A percentile compares a stretch with the other conserved stretches of the same genome.
Evolutionary conservation across 2,329 filamentous ascomycete genomes (phyloP).

Genomic region (Onygena corvina): DNA sequence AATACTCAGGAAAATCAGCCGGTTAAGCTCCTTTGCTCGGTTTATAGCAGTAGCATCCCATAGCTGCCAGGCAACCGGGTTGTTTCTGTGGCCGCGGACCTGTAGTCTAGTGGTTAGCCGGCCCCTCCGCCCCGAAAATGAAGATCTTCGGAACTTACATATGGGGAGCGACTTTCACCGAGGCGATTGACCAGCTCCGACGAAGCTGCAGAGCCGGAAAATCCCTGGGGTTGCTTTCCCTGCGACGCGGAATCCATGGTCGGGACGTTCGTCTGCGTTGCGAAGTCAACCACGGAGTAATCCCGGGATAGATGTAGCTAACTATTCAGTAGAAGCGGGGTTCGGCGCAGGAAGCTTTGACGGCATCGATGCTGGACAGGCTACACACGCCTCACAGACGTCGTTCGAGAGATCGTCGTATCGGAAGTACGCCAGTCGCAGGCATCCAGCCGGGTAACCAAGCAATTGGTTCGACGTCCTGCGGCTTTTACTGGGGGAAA

Average conservation of each 20-base stretch:
- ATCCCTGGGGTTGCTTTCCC: background rate
- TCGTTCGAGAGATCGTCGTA: background rate
- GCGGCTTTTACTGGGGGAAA: background rate
- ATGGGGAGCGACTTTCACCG: conserved; percentile 52
- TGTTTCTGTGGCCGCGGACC: conserved; percentile 63
- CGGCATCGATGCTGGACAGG: background rate
- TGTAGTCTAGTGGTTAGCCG: conserved; percentile 20
- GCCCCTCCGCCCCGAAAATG: background rate
- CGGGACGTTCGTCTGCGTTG: background rate
- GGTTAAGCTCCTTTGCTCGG: conserved; percentile 68
- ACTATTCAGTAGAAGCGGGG: background rate
- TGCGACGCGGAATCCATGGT: background rate
- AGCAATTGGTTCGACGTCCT: background rate
- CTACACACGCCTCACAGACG: background rate
- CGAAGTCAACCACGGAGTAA: background rate
- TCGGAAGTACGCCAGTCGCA: background rate
- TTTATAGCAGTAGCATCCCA: conserved; percentile 66
- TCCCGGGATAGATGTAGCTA: background rate
- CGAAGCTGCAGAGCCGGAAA: conserved; percentile 10
- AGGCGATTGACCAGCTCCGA: conserved; percentile 44
- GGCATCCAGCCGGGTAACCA: background rate
- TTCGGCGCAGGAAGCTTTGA: background rate
- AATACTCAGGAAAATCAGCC: conserved; percentile 84
- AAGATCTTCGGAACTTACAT: conserved; percentile 39
- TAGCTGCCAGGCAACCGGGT: conserved; percentile 83